Evolutionary conservation across 352 stramenopile genomes (phyloP), one percentile per base, ranked within the genome.

Genomic region (Phytophthora agathidicida): DNA sequence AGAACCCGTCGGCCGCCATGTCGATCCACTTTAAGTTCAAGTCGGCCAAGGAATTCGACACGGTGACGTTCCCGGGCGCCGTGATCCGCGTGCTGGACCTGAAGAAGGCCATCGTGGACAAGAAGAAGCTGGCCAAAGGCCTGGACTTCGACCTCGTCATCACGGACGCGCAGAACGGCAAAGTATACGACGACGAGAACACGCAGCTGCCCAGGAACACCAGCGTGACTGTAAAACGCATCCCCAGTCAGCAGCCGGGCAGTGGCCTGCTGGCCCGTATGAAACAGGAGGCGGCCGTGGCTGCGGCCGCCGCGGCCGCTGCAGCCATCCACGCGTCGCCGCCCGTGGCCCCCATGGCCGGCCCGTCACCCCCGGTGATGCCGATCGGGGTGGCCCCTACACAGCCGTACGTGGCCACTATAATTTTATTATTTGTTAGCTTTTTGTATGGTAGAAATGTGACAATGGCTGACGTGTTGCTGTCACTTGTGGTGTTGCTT

Each of bases 11-110:
- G 14, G 23, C 47, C 36, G 43, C 7, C 59, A 96, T 96, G 88
- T 95, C 88, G 63, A 93, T 96, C 68, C 88, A 96, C 57, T 96
- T 95, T 74, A 94, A 95, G 66, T 96, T 96, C 76, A 96, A 96
- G 63, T 91, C 82, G 22, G 85, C 86, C 47, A 96, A 94, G 73
- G 85, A 94, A 66, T 96, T 95, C 60, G 85, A 93, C 64, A 94
- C 85, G 24, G 84, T 96, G 23, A 91, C 83, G 35, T 94, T 96
- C 47, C 68, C 82, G 5, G 88, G 88, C 57, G 83, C 86, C 9
- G 83, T 93, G 37, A 96, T 96, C 68, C 83, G 85, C 54, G 83
- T 96, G 41, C 51, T 95, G 26, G 88, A 96, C 69, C 74, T 97
- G n/a, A 97, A 97, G 75, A 92, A 96, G 60, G 89, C 89, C 24